Evolutionary conservation across 495 filamentous ascomycete species (phyloP), one percentile per base, ranked within the genome.

Genomic region (Hyaloscypha hepaticicola): DNA sequence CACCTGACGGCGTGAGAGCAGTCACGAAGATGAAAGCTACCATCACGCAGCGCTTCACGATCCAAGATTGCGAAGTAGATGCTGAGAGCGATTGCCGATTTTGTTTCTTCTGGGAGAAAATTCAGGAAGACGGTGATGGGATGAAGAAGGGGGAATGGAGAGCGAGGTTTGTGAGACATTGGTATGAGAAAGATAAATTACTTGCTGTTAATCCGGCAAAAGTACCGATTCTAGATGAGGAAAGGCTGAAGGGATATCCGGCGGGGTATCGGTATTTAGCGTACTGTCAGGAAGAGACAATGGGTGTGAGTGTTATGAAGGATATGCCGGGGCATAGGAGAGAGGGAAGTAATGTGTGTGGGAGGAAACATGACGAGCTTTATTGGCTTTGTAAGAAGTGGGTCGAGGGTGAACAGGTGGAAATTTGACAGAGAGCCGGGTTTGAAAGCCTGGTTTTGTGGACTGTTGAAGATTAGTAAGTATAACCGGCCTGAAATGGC

Each of bases 11-110:
- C 21, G 66, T 45, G 27, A 83, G 85, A n/a, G 86, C 85, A n/a
- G 80, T 89, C 7, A 85, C 84, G 64, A 89, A 88, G 75, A 85
- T 89, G 83, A 89, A 89, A 72, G 86, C 86, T 1, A 87, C 85
- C 49, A 89, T 88, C 72, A 88, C 86, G 1, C 86, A 89, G 72
- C 80, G 86, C 33, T 88, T 89, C 74, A 70, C 52, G 3, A 76
- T 83, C 34, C 72, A 74, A 1, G 62, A 70, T 25, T 71, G 76
- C 53, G 77, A 82, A 57, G 84, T 83, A 31, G 85, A 88, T 59
- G 85, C 85, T 14, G 85, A 88, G 68, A 79, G 78, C 51, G 85
- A 89, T 70, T 86, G 83, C 69, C 83, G 84, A 1, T 88, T 89
- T 68, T 81, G 80, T 64, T 87, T 87, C 74, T 86, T 87, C 67